A percentile compares a stretch with the other conserved stretches of the same genome.
phyloP scores from a whole-genome alignment of 495 filamentous ascomycete species.

The Podospora comata region DNA sequence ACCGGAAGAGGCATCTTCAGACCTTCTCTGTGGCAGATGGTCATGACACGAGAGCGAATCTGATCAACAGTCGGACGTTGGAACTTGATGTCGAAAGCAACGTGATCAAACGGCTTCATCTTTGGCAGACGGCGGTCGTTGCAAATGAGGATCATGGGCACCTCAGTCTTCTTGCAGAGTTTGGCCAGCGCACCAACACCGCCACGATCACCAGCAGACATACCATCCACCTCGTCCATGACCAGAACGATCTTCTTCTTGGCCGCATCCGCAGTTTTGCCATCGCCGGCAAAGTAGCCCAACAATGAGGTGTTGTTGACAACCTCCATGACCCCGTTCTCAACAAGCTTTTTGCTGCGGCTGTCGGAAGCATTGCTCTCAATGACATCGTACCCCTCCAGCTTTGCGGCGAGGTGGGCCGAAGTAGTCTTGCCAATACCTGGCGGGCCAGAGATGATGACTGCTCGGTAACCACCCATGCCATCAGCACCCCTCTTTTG shows the following conservation, averaged over 20 bases:
- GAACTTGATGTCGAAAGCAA: constrained; percentile 82
- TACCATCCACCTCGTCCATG: constrained; percentile 99
- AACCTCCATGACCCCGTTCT: constrained; percentile 78
- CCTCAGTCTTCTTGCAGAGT: constrained; percentile 88
- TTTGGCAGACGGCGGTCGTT: constrained; percentile 90
- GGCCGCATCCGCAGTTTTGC: constrained; percentile 69
- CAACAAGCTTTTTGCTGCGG: constrained; percentile 95
- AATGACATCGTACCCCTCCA: constrained; percentile 89
- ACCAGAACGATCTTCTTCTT: constrained; percentile 93
- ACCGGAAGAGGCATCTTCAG: constrained; percentile 81
- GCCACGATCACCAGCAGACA: constrained; percentile 95
- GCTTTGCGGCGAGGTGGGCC: constrained; percentile 86
- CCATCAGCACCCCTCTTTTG: constrained; percentile 78
- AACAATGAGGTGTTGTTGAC: constrained; percentile 89
- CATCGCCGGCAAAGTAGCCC: constrained; percentile 86
- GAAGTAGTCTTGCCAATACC: constrained; percentile 98
- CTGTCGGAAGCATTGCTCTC: constrained; percentile 97
- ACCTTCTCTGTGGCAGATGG: constrained; percentile 88
- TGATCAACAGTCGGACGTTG: constrained; percentile 82
- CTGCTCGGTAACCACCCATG: constrained; percentile 69
- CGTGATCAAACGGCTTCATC: constrained; percentile 94
- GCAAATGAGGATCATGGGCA: constrained; percentile 96
- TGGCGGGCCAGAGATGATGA: constrained; percentile 91
- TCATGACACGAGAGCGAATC: constrained; percentile 84
- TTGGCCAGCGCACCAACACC: constrained; percentile 92